A percentile compares a stretch with the other conserved stretches of the same genome.
phyloP scores from a whole-genome alignment of 805 yeast genomes.

The Candida quercuum region DNA sequence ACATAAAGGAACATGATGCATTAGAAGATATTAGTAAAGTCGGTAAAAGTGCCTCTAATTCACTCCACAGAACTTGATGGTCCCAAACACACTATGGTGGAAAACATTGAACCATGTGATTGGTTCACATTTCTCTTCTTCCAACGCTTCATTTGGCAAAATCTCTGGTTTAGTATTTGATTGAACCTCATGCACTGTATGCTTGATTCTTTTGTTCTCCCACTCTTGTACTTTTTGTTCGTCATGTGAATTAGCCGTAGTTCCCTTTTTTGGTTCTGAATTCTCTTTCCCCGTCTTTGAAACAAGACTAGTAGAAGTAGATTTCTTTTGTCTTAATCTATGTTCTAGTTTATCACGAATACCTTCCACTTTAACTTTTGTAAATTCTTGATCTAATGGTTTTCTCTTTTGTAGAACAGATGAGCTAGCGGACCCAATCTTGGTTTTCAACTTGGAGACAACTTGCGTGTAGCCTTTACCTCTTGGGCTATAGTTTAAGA shows the following conservation, averaged over 20 bases:
- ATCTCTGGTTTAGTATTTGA: background rate
- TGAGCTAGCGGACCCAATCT: background rate
- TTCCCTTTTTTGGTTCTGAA: background rate
- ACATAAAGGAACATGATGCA: too few species aligned
- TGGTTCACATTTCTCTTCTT: conserved; percentile 32
- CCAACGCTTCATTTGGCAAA: too few species aligned
- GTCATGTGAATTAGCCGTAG: background rate
- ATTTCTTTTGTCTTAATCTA: conserved; percentile 14
- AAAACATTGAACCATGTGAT: conserved; percentile 49
- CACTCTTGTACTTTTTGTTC: background rate
- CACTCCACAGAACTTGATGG: conserved; percentile 30
- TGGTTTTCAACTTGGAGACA: background rate
- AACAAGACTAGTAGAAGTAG: too few species aligned
- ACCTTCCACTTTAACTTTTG: conserved; percentile 8
- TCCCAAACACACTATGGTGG: conserved; percentile 46
- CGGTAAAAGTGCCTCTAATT: background rate
- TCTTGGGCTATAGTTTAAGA: conserved; percentile 6
- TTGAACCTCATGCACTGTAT: background rate
- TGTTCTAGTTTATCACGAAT: conserved; percentile 12
- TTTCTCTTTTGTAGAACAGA: conserved; percentile 1
- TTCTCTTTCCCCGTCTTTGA: conserved; percentile 11
- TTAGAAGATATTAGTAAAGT: background rate
- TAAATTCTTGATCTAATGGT: conserved; percentile 1
- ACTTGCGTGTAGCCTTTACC: conserved; percentile 20
- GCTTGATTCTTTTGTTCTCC: background rate